phyloP scores from a whole-genome alignment of 495 filamentous ascomycete genomes.

The Barbatosphaeria neglecta region DNA sequence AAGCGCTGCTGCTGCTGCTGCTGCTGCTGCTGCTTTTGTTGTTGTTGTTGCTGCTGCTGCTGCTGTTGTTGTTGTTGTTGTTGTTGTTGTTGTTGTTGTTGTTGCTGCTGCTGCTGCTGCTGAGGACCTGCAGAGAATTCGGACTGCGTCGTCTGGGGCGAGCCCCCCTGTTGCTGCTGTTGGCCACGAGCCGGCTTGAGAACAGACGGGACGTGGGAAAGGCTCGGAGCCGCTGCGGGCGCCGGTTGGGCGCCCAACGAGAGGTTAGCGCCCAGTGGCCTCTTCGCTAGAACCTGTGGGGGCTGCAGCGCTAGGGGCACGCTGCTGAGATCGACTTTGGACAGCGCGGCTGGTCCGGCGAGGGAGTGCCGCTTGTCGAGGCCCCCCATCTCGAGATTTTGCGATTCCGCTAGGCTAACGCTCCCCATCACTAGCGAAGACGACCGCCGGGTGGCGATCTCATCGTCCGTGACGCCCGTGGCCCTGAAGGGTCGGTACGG shows the following conservation, averaged over 20 bases:
- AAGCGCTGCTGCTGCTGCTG: not conserved
- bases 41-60: too few species aligned
- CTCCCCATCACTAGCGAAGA: conserved; percentile 3
- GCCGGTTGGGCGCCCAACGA: not conserved
- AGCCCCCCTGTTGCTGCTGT: not conserved
- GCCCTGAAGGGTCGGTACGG: conserved; percentile 25
- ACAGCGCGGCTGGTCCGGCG: not conserved
- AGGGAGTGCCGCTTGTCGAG: conserved; percentile 7
- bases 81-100: too few species aligned
- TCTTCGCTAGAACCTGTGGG: conserved; percentile 3
- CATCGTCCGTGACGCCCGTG: conserved; percentile 3
- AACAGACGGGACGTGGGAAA: conserved; percentile 17
- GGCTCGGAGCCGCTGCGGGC: conserved; percentile 3
- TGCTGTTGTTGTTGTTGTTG: too few species aligned
- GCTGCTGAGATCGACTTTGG: conserved; percentile 2
- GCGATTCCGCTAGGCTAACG: conserved; percentile 4
- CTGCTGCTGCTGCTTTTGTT: too few species aligned
- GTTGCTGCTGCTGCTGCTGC: not conserved
- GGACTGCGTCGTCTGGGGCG: not conserved
- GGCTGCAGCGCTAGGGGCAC: conserved; percentile 5
- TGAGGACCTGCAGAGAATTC: too few species aligned
- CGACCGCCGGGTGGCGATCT: conserved; percentile 5
- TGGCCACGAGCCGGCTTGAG: conserved; percentile 24
- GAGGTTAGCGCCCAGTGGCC: conserved; percentile 1
- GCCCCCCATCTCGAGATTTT: not conserved